Percentiles rank a stretch among this genome's conserved stretches.
Conservation (phyloP, 2,329 filamentous ascomycete genomes). For the Colletotrichum sublineola region DNA sequence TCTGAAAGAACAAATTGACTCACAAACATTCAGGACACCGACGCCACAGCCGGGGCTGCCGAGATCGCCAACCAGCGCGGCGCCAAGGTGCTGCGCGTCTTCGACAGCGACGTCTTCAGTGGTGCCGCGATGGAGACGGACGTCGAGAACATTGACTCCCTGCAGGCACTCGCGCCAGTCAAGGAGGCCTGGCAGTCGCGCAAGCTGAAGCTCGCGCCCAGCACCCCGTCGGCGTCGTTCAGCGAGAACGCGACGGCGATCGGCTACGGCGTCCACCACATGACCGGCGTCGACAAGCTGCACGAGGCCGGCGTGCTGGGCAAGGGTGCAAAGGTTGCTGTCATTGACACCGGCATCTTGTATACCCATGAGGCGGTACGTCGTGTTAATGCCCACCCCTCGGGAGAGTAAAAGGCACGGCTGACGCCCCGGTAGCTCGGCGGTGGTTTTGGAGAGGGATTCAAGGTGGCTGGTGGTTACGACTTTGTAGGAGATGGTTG, state of each 20-base stretch:
- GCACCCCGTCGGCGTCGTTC: conserved; percentile 13
- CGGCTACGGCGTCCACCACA: conserved; percentile 53
- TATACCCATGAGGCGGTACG: conserved; percentile 38
- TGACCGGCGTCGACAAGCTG: conserved; percentile 56
- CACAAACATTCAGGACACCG: conserved; percentile 14
- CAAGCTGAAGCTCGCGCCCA: conserved; percentile 25
- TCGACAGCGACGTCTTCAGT: no score
- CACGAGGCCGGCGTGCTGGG: conserved; percentile 51
- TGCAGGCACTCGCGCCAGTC: conserved; percentile 13
- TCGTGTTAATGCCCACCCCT: background rate
- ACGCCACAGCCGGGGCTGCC: conserved; percentile 14
- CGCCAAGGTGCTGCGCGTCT: no score
- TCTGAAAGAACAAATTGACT: no score
- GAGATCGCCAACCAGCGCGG: conserved; percentile 6
- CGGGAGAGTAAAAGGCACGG: background rate
- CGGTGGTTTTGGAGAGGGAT: conserved; percentile 33
- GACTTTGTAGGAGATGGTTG: conserved; percentile 38
- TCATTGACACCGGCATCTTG: conserved; percentile 34
- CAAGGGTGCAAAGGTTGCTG: conserved; percentile 28
- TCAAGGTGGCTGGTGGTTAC: conserved; percentile 37
- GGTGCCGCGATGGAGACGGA: no score
- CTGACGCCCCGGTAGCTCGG: conserved; percentile 23
- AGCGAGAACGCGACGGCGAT: conserved; percentile 36
- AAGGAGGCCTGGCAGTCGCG: conserved; percentile 38
- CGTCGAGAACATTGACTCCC: no score